Conservation (phyloP, 306 rosid species). For the Vigna mungo region DNA sequence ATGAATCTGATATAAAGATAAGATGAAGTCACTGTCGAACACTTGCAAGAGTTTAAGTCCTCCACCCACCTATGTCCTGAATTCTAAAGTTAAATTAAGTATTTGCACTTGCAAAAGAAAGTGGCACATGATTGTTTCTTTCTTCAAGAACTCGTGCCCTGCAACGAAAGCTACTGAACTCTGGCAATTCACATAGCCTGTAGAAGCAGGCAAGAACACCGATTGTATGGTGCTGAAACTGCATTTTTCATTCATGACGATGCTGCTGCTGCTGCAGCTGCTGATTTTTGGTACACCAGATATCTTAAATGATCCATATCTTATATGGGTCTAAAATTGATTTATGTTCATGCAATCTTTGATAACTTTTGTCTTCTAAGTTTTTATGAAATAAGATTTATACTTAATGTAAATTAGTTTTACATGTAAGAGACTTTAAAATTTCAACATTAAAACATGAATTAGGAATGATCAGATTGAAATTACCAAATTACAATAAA, state of each 20-base stretch:
- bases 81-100: slow-evolving; percentile 35
- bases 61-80: slow-evolving; percentile 54
- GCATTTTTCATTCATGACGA: slow-evolving; percentile 25
- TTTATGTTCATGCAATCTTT: neutral
- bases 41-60: slow-evolving; percentile 51
- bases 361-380: too few relatives aligned
- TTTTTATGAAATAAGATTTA: too few relatives aligned
- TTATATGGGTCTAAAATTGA: neutral
- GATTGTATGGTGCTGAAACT: slow-evolving; percentile 33
- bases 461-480: too few relatives aligned
- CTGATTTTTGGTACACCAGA: slow-evolving; percentile 11
- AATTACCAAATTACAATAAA: too few relatives aligned
- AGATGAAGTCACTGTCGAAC: slow-evolving; percentile 46
- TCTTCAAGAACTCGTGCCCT: slow-evolving; percentile 5
- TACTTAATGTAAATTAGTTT: too few relatives aligned
- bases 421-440: too few relatives aligned
- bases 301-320: neutral
- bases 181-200: slow-evolving; percentile 19
- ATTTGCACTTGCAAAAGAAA: slow-evolving; percentile 31
- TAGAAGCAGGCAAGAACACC: slow-evolving; percentile 31
- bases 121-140: slow-evolving; percentile 2
- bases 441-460: too few relatives aligned
- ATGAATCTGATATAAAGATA: slow-evolving; percentile 43
- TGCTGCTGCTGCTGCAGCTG: too few relatives aligned
- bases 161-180: slow-evolving; percentile 3